A percentile compares a stretch with the other conserved stretches of the same genome.
Conservation (phyloP, 148 eudicot species). For the Gaultheria prostrata region DNA sequence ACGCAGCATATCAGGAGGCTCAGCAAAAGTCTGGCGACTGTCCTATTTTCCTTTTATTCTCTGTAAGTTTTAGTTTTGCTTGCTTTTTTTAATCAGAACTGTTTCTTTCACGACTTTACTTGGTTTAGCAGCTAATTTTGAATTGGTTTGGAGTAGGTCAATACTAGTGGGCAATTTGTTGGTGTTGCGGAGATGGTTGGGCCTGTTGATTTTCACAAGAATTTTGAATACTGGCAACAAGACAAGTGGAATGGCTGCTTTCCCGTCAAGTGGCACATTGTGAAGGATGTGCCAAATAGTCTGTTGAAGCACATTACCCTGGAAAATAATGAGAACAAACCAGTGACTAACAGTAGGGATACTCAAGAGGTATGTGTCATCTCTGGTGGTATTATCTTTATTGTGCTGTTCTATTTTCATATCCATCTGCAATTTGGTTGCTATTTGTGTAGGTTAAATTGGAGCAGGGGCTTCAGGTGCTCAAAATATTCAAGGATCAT, state of each 20-base stretch:
- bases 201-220: slow-evolving; percentile 69
- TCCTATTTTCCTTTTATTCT: slow-evolving; percentile 68
- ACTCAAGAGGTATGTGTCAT: slow-evolving; percentile 67
- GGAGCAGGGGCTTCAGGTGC: slow-evolving; percentile 67
- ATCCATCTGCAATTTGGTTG: not conserved
- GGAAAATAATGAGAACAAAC: slow-evolving; percentile 81
- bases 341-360: slow-evolving; percentile 80
- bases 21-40: slow-evolving; percentile 53
- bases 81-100: not conserved
- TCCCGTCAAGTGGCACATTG: slow-evolving; percentile 85
- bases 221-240: slow-evolving; percentile 80
- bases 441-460: slow-evolving; percentile 48
- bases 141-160: slow-evolving; percentile 40
- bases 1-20: slow-evolving; percentile 67
- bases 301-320: slow-evolving; percentile 67
- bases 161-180: slow-evolving; percentile 84
- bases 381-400: not conserved
- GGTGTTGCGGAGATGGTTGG: slow-evolving; percentile 87
- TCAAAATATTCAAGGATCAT: slow-evolving; percentile 64
- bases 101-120: not conserved
- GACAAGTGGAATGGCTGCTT: slow-evolving; percentile 85
- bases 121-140: not conserved
- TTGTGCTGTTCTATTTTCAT: not conserved
- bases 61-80: slow-evolving; percentile 41
- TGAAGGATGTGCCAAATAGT: slow-evolving; percentile 82